Evolutionary conservation across 2,329 filamentous ascomycete species (phyloP), one percentile per base, ranked within the genome.

Genomic region (Phialophora verrucosa): DNA sequence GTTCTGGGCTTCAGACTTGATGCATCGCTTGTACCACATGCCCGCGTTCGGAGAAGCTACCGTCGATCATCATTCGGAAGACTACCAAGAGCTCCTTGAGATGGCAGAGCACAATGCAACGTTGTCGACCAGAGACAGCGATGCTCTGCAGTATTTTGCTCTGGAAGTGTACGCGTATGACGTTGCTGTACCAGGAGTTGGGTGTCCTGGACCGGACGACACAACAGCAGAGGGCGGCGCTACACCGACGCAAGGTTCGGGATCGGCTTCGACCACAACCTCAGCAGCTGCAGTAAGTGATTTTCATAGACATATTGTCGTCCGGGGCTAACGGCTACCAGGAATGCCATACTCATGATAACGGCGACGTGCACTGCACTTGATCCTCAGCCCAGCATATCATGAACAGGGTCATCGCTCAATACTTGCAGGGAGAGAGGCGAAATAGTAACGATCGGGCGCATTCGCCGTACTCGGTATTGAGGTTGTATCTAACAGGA

Each of bases 71-170:
- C 90, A 83, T 71, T 82, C 86, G 6, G 86, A 87, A 58, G 81
- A 81, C 57, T 89, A 90, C 74, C 76, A 80, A 2, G 84, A 82
- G 2, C 83, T 84, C 2, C 59, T 89, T 0, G 80, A 81, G 12
- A 79, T 88, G 27, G 86, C 87, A 0, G 75, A 79, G 68, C 51
- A 61, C n/a, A 78, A 82, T 7, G 82, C 84, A 7, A 81, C 82
- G 29, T 79, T 83, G 2, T 78, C 83, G 4, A 83, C 80, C 2
- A 78, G 83, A 31, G 88, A 91, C 76, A 88, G 84, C 35, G 83
- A 90, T 69, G 83, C 84, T 0, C 79, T 91, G 50, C 87, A 90
- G 76, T 89, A 88, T 76, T 91, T 91, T 74, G 88, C 89, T 4
- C 83, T 90, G 0, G 85, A 3, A 90, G 88, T 38, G 72, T 91